A percentile compares a stretch with the other conserved stretches of the same genome.
phyloP scores from a whole-genome alignment of 495 filamentous ascomycete genomes.

The Neurospora tetrasperma region DNA sequence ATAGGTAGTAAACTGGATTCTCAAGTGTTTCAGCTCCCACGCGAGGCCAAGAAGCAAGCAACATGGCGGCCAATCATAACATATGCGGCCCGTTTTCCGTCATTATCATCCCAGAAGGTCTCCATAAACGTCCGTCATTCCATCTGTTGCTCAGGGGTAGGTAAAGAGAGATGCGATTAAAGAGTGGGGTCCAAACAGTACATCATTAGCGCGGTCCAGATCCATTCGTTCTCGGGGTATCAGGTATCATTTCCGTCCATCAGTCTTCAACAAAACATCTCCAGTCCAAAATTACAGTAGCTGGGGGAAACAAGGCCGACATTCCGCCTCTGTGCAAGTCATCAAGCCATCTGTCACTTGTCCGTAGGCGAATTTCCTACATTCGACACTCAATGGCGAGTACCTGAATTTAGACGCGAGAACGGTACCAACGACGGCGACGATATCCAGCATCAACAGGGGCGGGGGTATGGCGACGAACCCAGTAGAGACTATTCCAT shows the following conservation, averaged over 20 bases:
- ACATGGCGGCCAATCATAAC: background rate
- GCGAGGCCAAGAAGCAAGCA: background rate
- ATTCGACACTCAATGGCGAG: background rate
- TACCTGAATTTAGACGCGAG: slow-evolving; percentile 26
- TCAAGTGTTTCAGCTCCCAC: background rate
- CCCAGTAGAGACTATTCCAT: slow-evolving; percentile 29
- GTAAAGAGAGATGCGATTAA: background rate
- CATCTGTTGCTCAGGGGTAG: background rate
- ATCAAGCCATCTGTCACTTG: background rate
- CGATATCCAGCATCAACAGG: slow-evolving; percentile 12
- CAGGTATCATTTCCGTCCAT: background rate
- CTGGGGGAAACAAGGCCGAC: too few relatives aligned
- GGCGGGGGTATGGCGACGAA: slow-evolving; percentile 21
- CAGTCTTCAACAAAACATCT: background rate
- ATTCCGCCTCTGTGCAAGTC: too few relatives aligned
- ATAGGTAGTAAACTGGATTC: background rate
- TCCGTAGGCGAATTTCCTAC: background rate
- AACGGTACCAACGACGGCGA: slow-evolving; percentile 34
- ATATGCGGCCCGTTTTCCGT: background rate
- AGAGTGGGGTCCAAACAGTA: background rate
- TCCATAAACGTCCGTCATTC: background rate
- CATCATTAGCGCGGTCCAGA: background rate
- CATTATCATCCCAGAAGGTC: background rate
- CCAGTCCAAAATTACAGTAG: background rate
- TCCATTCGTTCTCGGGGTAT: background rate